Conservation (phyloP, 371 early-diverging fungal genomes). For the Mortierella sp. region DNA sequence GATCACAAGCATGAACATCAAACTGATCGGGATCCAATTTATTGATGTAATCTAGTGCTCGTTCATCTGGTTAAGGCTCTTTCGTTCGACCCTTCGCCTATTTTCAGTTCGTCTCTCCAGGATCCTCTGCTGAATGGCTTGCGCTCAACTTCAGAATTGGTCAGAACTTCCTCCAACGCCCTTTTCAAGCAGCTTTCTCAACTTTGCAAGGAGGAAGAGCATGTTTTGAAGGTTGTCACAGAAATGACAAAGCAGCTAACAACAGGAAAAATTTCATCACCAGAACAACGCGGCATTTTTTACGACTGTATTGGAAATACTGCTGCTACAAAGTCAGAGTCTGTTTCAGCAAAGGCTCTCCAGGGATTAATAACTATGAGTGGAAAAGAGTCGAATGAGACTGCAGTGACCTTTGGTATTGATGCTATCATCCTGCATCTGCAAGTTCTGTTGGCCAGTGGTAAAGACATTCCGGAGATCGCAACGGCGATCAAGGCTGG, state of each 20-base stretch:
- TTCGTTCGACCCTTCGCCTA: conserved; percentile 71
- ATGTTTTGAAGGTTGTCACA: conserved; percentile 71
- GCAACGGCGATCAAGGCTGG: conserved; percentile 63
- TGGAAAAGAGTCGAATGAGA: conserved; percentile 85
- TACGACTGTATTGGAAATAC: conserved; percentile 67
- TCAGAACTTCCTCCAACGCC: conserved; percentile 66
- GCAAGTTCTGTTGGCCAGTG: conserved; percentile 63
- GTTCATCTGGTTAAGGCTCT: conserved; percentile 62
- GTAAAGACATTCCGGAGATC: conserved; percentile 62
- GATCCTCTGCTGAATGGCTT: conserved; percentile 76
- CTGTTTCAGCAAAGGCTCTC: conserved; percentile 72
- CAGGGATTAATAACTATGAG: conserved; percentile 74
- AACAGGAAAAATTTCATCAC: conserved; percentile 68
- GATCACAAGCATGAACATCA: not conserved
- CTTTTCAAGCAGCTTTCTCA: conserved; percentile 70
- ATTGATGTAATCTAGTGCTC: conserved; percentile 59
- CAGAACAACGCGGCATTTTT: conserved; percentile 76
- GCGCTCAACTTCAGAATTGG: conserved; percentile 74
- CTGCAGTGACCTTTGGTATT: conserved; percentile 73
- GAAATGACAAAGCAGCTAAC: conserved; percentile 69
- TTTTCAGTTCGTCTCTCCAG: conserved; percentile 75
- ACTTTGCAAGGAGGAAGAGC: conserved; percentile 62
- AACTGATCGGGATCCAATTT: not conserved
- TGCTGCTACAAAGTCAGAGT: conserved; percentile 63
- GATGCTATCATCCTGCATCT: conserved; percentile 74